Conservation (phyloP, 495 filamentous ascomycete genomes). For the Apiosordaria backusii region DNA sequence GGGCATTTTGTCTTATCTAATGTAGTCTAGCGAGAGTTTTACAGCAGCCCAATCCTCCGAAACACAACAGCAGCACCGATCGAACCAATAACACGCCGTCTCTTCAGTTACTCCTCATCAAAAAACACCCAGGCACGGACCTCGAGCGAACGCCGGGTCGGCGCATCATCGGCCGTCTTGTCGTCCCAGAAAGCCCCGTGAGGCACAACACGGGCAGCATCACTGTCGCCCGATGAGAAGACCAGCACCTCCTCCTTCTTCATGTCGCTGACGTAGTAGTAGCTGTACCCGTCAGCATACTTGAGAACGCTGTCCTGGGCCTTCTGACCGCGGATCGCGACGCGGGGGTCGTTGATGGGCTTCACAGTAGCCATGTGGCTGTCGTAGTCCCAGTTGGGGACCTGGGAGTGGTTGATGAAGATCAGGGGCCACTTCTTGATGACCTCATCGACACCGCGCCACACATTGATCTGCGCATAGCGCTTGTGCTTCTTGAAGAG, state of each 20-base stretch:
- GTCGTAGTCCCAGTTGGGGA: conserved; percentile 7
- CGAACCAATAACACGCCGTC: neutral
- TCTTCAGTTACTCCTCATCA: neutral
- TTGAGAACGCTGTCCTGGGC: conserved; percentile 7
- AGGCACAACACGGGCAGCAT: neutral
- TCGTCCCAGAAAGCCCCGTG: conserved; percentile 8
- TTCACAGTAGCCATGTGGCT: conserved; percentile 1
- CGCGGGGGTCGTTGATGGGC: conserved; percentile 6
- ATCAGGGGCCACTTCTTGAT: conserved; percentile 4
- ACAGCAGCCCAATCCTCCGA: neutral
- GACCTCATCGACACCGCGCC: conserved; percentile 2
- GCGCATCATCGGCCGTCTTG: conserved; percentile 3
- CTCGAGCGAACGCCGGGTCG: conserved; percentile 6
- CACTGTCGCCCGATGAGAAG: conserved; percentile 6
- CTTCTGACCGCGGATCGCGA: conserved; percentile 2
- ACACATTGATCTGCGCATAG: conserved; percentile 8
- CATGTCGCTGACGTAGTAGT: conserved; percentile 8
- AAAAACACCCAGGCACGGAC: conserved; percentile 8
- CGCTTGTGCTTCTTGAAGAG: conserved; percentile 9
- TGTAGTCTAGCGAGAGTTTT: neutral
- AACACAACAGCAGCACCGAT: neutral
- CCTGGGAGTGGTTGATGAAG: neutral
- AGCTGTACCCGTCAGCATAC: neutral
- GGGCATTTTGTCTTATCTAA: neutral
- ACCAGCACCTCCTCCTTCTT: conserved; percentile 10